Conservation (phyloP, 2,329 filamentous ascomycete genomes). For the Pseudocercospora crystallina region DNA sequence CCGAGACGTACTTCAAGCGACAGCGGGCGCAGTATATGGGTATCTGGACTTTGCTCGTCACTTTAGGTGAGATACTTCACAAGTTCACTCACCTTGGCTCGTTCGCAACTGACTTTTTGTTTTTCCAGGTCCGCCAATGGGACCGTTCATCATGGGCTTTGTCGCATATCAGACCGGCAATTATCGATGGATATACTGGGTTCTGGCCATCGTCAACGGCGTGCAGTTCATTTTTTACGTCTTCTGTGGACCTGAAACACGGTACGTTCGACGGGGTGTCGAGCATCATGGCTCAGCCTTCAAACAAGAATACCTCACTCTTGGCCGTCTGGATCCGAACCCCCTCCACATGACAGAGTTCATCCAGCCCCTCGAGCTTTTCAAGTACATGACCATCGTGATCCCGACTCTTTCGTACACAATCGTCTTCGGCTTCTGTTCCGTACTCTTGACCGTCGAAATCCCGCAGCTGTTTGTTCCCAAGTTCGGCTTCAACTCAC, state of each 20-base stretch:
- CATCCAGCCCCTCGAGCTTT: conserved; percentile 51
- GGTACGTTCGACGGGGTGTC: conserved; percentile 49
- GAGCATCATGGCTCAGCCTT: conserved; percentile 40
- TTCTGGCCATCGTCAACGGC: conserved; percentile 57
- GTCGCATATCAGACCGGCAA: conserved; percentile 51
- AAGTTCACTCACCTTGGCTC: not conserved
- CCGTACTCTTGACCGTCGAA: conserved; percentile 57
- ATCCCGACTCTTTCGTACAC: conserved; percentile 55
- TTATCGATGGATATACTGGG: conserved; percentile 61
- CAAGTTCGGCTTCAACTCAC: conserved; percentile 57
- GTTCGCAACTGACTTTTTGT: not conserved
- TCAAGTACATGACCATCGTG: conserved; percentile 48
- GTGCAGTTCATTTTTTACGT: conserved; percentile 58
- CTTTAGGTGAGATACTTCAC: conserved; percentile 38
- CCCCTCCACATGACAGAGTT: conserved; percentile 54
- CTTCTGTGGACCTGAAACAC: conserved; percentile 57
- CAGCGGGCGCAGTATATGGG: conserved; percentile 58
- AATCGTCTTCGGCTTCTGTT: conserved; percentile 58
- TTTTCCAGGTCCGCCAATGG: conserved; percentile 38
- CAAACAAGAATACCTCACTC: conserved; percentile 46
- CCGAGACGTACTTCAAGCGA: conserved; percentile 58
- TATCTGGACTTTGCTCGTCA: conserved; percentile 56
- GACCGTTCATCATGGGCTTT: conserved; percentile 43
- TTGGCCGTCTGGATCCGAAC: conserved; percentile 54
- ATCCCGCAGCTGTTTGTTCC: conserved; percentile 59